Evolutionary conservation across 768 basidiomycete species (phyloP).

Genomic region (Tylopilus subfusipes): DNA sequence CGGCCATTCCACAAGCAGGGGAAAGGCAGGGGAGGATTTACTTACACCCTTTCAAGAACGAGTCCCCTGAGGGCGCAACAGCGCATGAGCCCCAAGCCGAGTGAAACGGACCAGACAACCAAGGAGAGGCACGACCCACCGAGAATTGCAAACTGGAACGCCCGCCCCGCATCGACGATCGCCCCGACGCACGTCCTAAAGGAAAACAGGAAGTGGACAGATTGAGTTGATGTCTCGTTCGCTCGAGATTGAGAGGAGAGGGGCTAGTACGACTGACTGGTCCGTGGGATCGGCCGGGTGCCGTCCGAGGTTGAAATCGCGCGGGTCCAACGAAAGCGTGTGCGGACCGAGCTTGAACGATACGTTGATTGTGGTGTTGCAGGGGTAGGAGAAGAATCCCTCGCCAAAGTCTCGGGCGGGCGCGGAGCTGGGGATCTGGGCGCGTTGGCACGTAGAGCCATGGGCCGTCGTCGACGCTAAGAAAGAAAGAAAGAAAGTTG

Average conservation of each 20-base stretch:
- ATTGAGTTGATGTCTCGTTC: neutral
- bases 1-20: too few species aligned
- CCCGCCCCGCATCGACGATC: conserved; percentile 39
- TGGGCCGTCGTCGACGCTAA: neutral
- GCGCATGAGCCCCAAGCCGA: neutral
- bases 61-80: conserved; percentile 40
- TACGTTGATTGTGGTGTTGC: conserved; percentile 34
- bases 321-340: conserved; percentile 39
- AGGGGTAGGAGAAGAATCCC: conserved; percentile 57
- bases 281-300: conserved; percentile 27
- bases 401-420: conserved; percentile 41
- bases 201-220: too few species aligned
- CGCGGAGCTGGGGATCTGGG: conserved; percentile 48
- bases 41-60: conserved; percentile 67
- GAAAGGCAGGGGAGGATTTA: neutral
- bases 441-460: neutral
- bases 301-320: conserved; percentile 56
- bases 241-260: neutral
- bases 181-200: conserved; percentile 55
- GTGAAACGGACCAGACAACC: neutral
- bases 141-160: conserved; percentile 12
- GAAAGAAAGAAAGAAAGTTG: neutral
- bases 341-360: conserved; percentile 45
- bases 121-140: conserved; percentile 13
- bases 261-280: conserved; percentile 18